Evolutionary conservation across 2,329 filamentous ascomycete species (phyloP), one percentile per base, ranked within the genome.

Genomic region (Cordyceps cateniannulata): DNA sequence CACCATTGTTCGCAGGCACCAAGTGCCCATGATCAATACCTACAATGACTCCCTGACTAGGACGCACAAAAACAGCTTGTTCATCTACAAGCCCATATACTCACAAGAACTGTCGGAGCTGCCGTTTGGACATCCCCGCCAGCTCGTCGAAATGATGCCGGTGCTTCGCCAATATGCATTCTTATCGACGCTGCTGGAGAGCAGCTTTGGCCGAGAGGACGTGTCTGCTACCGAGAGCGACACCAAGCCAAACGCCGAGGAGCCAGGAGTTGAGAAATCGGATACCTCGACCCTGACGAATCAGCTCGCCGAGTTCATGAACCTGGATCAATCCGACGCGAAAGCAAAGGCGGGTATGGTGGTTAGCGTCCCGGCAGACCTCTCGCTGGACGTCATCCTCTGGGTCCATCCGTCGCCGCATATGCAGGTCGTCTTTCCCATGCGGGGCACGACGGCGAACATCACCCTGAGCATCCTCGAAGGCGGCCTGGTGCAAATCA

Each of bases 121-220:
- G 35, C 85, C 89, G 0, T 93, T 96, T 68, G 84, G 85, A 2
- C 91, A 96, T 68, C 91, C 91, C 0, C 83, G 85, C 54, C 90
- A 96, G 69, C 76, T 96, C 4, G 76, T 93, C 7, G 81, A 84
- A 58, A 84, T 93, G 69, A 78, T 96, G n/a, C 89, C 90, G 0
- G 77, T 81, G 4, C 76, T 95, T 18, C 81, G 91, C 16, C 90
- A 95, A 70, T 95, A 91, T 68, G 87, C 88, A 0, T 85, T 89
- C 65, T 76, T 91, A 5, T 85, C 85, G 1, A 83, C 79, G 0
- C 72, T 95, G 2, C 77, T 93, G 3, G 76, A 80, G 60, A 84
- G 82, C 54, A 85, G 81, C 61, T 89, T 91, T 67, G 77, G 76
- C 40, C 68, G 73, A 50, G 71, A 67, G 7, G 65, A 48, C 8